Evolutionary conservation across 2,329 filamentous ascomycete species (phyloP), one percentile per base, ranked within the genome.

Genomic region (Alternaria metachromatica): DNA sequence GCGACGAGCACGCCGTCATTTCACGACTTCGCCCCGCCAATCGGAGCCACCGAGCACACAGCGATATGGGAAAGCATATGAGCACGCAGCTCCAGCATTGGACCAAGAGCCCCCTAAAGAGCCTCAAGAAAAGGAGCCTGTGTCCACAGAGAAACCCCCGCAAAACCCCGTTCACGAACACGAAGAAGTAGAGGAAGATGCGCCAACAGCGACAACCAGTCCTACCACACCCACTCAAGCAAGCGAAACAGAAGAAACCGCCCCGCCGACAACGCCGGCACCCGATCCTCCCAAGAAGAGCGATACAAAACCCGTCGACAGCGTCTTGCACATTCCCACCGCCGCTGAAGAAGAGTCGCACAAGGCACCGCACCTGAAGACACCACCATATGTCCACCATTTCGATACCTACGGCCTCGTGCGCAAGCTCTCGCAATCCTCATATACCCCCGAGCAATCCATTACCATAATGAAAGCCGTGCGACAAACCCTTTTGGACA

Each of bases 361-460:
- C 51, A 86, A 86, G 69, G 86, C 88, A 21, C 90, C 90, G 5
- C 89, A 94, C 76, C 87, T 92, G 76, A 85, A 88, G 51, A 87
- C 92, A 0, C 88, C 92, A 8, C 92, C 90, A 1, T 96, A 97
- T 76, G 89, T 97, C 33, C 96, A 99, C 82, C 94, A 98, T 82
- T 99, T 99, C 80, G 95, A 99, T 81, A 97, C 91, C 23, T 99
- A 96, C 80, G 90, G 89, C 13, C 87, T 98, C 6, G 96, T 98
- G 15, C 91, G 91, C 75, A 89, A 93, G 72, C 88, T 99, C 15
- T 86, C 89, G 18, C 82, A 82, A 0, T 89, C 89, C 12, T 91
- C 91, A 0, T 97, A 94, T 80, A 88, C 87, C 2, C 84, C 87
- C 48, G 86, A 85, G 0, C 95, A 97, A 80, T 89, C 93, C 25